Base-by-base conservation (phyloP, 768 basidiomycete species). In the Suillus subaureus region DNA sequence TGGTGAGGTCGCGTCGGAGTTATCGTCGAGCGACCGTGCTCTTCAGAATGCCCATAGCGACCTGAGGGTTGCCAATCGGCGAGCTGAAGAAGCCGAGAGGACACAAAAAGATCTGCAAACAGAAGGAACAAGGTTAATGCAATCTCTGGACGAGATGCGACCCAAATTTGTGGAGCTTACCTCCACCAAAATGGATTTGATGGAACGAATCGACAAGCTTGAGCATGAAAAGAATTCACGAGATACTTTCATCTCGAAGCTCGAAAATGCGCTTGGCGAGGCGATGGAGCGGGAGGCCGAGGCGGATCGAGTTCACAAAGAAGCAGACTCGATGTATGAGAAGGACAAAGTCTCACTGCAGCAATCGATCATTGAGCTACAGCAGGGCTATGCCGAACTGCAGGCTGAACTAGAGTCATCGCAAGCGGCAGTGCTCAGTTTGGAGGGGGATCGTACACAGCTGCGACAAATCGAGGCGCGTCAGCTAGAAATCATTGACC, bases 91-190 rank as follows among this genome's bases (percentile, higher is more conserved):
- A 68, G 89, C 91, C 0, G 92, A 94, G 75, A 82, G 80, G 70
- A 87, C 80, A 4, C 89, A 92, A 70, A 85, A 86, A 71, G 88
- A 86, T 66, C 81, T 96, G 4, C 93, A 94, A 71, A 79, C 81
- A 0, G 94, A 96, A 76, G 92, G 93, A 47, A 87, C 85, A n/a
- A 83, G 81, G 61, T 83, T 96, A 40, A 86, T 94, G 87, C 86
- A 83, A 35, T 88, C 91, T n/a, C 78, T 95, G 66, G 89, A 94
- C 68, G 92, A 94, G 76, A 90, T 94, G 87, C 85, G 90, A 37
- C 86, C 91, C 47, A 94, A 94, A 79, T 88, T 94, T 67, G 88
- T 94, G 26, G 89, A 93, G 73, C 81, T 96, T 62, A 93, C 91
- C 3, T 85, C 87, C 43, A 83, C 81, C 66, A 92, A 89, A 74